Base-by-base conservation (phyloP, 2,329 filamentous ascomycete genomes). In the Curvularia sp. region DNA sequence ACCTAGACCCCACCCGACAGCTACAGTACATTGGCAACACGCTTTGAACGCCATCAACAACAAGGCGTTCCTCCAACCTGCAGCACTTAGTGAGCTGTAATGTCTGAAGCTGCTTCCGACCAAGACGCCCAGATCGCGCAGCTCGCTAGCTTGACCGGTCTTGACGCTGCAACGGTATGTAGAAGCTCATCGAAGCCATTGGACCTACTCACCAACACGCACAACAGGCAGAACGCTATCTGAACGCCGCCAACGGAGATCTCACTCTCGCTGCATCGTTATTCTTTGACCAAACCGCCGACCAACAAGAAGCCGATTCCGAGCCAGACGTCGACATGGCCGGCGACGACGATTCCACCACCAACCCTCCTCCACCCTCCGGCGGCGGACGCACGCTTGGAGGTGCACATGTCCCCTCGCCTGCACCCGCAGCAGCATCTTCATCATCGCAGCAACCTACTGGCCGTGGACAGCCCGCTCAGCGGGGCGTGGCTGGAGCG, bases 221-320 rank as follows among this genome's bases (percentile, higher is more conserved):
- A 38, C 43, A 41, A 43, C 53, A 82, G 80, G 81, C 80, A 42
- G 77, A 81, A 71, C 73, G 74, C 47, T 77, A 77, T 56, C 75
- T 82, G 51, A 70, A 68, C 62, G 72, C 79, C 8, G 73, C 77
- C 55, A 76, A 82, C 75, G 81, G 81, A 69, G 75, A 82, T 59
- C 71, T 82, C 41, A 77, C 79, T 53, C 72, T 78, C 60, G 80
- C 81, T 39, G 77, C 79, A 46, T 69, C 72, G 9, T 76, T 81
- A 61, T 82, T 74, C 76, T 82, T 77, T 62, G 79, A 80, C 50
- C 74, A 76, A 51, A 66, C 67, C 19, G 61, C 66, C 21, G 62
- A 67, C 25, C 53, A 61, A 42, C 56, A 59, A 52, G 64, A 69
- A 9, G 66, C 68, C 36, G 60, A 61, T 38, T 55, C 61, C 12